Evolutionary conservation across 208 protist genomes (phyloP).

Genomic region (Trypanosoma avium): DNA sequence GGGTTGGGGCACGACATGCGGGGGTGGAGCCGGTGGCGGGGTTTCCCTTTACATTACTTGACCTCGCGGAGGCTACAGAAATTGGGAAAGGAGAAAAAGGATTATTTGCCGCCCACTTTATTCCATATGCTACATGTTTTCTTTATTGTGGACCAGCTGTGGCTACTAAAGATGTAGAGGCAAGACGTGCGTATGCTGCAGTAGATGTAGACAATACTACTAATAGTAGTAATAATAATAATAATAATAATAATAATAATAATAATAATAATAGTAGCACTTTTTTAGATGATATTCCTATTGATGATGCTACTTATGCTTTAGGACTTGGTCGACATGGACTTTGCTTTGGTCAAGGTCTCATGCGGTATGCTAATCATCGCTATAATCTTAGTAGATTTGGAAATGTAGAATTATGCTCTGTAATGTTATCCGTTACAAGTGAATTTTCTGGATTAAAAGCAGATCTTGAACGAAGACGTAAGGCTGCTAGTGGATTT

Average conservation of each 20-base stretch:
- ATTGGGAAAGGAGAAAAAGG: constrained; percentile 65
- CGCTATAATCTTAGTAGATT: constrained; percentile 84
- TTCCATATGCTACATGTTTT: constrained; percentile 83
- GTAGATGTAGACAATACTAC: not conserved
- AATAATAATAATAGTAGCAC: constrained; percentile 10
- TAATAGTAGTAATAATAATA: not conserved
- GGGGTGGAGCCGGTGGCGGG: constrained; percentile 39
- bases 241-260: not conserved
- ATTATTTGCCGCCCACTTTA: constrained; percentile 46
- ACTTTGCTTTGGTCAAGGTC: constrained; percentile 78
- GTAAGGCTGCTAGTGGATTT: not conserved
- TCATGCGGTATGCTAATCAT: constrained; percentile 87
- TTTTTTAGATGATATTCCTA: constrained; percentile 42
- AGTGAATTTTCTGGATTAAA: constrained; percentile 49
- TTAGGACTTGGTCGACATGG: constrained; percentile 67
- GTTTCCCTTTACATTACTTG: constrained; percentile 79
- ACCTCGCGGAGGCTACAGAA: constrained; percentile 51
- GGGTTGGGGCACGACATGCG: constrained; percentile 62
- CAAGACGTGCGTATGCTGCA: constrained; percentile 7
- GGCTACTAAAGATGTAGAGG: constrained; percentile 57
- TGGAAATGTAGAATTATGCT: constrained; percentile 85
- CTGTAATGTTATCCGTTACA: constrained; percentile 70
- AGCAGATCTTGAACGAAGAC: constrained; percentile 10
- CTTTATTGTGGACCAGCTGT: constrained; percentile 71
- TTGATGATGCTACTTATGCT: constrained; percentile 83